Evolutionary conservation across 2,329 filamentous ascomycete genomes (phyloP).

Genomic region (Ceratocystis colombiana): DNA sequence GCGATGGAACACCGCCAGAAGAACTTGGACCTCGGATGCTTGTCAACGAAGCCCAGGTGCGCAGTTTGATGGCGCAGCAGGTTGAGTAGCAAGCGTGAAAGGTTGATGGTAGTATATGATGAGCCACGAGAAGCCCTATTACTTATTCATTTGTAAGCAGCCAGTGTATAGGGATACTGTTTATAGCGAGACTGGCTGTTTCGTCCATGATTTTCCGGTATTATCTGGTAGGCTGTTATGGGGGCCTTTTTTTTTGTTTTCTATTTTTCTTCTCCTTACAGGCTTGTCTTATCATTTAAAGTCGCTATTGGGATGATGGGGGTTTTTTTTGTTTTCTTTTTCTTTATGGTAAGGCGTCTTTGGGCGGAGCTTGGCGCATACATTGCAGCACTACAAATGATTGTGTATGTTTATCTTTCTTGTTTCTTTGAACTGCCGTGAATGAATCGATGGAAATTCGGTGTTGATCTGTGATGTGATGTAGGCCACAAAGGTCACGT

Average conservation of each 20-base stretch:
- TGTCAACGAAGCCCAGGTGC: slow-evolving; percentile 47
- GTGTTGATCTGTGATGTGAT: too few species aligned
- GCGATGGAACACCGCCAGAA: slow-evolving; percentile 70
- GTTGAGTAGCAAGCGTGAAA: slow-evolving; percentile 25
- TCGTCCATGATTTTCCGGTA: background rate
- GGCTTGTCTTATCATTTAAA: background rate
- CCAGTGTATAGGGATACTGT: background rate
- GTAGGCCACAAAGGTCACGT: too few species aligned
- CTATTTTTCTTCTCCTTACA: background rate
- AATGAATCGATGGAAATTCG: background rate
- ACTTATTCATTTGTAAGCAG: background rate
- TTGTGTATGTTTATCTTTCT: background rate
- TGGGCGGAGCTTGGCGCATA: slow-evolving; percentile 7
- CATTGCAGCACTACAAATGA: background rate
- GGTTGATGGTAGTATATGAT: background rate
- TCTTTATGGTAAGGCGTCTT: slow-evolving; percentile 1
- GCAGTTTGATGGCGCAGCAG: slow-evolving; percentile 35
- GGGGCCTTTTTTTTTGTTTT: background rate
- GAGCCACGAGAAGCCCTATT: background rate
- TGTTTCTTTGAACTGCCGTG: background rate
- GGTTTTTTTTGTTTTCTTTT: background rate
- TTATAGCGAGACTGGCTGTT: background rate
- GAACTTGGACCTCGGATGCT: slow-evolving; percentile 70
- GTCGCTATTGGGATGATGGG: background rate
- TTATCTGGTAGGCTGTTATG: background rate